Percentiles rank a stretch among this genome's conserved stretches.
Evolutionary conservation across 2,329 filamentous ascomycete species (phyloP).

Genomic region (Coniochaeta ligniaria): DNA sequence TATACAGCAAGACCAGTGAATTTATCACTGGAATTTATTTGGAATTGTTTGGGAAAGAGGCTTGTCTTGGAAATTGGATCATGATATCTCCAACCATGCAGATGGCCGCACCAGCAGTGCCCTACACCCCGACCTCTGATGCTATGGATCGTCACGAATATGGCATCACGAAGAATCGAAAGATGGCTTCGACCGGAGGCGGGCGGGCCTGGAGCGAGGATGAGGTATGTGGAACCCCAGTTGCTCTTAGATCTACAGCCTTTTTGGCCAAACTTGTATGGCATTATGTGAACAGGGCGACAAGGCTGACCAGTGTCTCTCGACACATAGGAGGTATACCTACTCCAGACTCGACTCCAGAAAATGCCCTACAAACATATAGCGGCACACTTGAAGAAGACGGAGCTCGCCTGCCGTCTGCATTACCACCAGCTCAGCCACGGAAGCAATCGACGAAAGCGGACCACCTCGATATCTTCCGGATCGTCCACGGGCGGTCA

Average conservation of each 20-base stretch:
- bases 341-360: constrained; percentile 74
- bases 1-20: constrained; percentile 13
- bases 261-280: background rate
- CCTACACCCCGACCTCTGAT: constrained; percentile 46
- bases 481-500: constrained; percentile 47
- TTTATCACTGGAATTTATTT: background rate
- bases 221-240: constrained; percentile 50
- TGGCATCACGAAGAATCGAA: constrained; percentile 58
- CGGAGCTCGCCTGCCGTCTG: constrained; percentile 77
- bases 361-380: constrained; percentile 93
- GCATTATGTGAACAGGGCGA: background rate
- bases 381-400: constrained; percentile 78
- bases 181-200: constrained; percentile 63
- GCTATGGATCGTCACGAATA: constrained; percentile 51
- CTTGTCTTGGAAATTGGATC: constrained; percentile 5
- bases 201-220: constrained; percentile 81
- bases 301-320: background rate
- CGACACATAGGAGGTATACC: constrained; percentile 62
- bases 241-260: background rate
- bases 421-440: constrained; percentile 84
- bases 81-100: constrained; percentile 45
- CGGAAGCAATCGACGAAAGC: constrained; percentile 73
- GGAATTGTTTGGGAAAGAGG: background rate
- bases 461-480: constrained; percentile 63
- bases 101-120: constrained; percentile 32